These are phyloP conservation scores for Chionographis japonica DNA, from an alignment of 106 monocot species.

Conservation along the genomic window DNA sequence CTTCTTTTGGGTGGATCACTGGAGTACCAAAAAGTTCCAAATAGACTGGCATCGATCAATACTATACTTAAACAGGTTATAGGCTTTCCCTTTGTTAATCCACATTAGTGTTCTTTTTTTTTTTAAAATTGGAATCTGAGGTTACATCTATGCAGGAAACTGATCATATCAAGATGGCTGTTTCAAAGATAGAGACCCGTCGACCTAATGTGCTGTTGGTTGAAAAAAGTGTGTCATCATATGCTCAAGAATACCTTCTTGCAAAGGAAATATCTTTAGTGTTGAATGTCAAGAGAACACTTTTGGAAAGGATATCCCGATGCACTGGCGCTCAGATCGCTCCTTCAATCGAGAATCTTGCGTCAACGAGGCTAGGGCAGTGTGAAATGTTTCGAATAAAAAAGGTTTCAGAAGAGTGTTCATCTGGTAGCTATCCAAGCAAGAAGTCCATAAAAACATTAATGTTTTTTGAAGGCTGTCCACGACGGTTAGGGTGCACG, in stretches of 20 bases:
- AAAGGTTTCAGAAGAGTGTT: slow-evolving; percentile 41
- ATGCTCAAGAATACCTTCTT: slow-evolving; percentile 75
- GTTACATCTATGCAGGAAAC: slow-evolving; percentile 45
- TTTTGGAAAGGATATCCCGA: slow-evolving; percentile 76
- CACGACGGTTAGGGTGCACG: slow-evolving; percentile 84
- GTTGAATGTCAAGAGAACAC: slow-evolving; percentile 71
- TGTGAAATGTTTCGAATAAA: slow-evolving; percentile 72
- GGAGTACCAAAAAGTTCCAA: slow-evolving; percentile 66
- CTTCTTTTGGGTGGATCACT: slow-evolving; percentile 81
- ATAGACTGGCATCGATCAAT: slow-evolving; percentile 81
- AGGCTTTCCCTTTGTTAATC: not conserved
- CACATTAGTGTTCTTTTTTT: not conserved
- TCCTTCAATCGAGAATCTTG: slow-evolving; percentile 62
- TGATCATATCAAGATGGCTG: slow-evolving; percentile 47
- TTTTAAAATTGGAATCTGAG: slow-evolving; percentile 6
- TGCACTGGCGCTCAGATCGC: slow-evolving; percentile 84
- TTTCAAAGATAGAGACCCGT: slow-evolving; percentile 67
- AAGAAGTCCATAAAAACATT: slow-evolving; percentile 67
- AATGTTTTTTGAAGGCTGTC: slow-evolving; percentile 97
- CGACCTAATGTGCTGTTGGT: slow-evolving; percentile 83
- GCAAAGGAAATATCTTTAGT: slow-evolving; percentile 91
- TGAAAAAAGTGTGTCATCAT: slow-evolving; percentile 86
- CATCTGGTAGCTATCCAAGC: slow-evolving; percentile 14
- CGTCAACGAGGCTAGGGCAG: slow-evolving; percentile 50
- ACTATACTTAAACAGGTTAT: slow-evolving; percentile 73